Conservation (phyloP, 2,329 filamentous ascomycete species). For the Claviceps sp. region DNA sequence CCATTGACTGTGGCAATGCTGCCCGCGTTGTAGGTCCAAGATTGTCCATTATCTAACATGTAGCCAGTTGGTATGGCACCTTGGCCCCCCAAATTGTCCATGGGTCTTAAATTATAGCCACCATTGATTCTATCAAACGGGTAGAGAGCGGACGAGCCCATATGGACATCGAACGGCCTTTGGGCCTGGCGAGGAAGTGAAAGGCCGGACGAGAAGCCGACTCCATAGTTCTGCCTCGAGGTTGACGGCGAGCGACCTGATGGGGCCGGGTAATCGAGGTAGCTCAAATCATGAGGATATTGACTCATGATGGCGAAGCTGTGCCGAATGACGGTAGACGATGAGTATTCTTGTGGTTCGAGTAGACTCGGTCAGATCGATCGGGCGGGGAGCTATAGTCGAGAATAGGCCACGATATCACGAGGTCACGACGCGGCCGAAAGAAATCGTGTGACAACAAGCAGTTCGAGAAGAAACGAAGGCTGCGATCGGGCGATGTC, state of each 20-base stretch:
- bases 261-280: conserved; percentile 52
- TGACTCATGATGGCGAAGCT: conserved; percentile 24
- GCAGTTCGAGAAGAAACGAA: conserved; percentile 3
- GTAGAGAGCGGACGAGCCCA: conserved; percentile 53
- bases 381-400: not conserved
- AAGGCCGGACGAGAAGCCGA: conserved; percentile 37
- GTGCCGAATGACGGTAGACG: conserved; percentile 11
- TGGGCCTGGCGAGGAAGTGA: conserved; percentile 42
- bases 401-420: not conserved
- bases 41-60: conserved; percentile 56
- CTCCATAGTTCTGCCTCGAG: conserved; percentile 44
- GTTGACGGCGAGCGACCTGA: conserved; percentile 56
- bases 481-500: not conserved
- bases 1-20: conserved; percentile 51
- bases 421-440: not conserved
- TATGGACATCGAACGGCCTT: conserved; percentile 63
- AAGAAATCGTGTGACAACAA: not conserved
- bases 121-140: conserved; percentile 51
- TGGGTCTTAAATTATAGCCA: conserved; percentile 45
- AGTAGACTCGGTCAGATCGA: not conserved
- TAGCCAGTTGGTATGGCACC: conserved; percentile 31
- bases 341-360: conserved; percentile 13
- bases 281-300: conserved; percentile 48
- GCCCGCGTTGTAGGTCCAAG: conserved; percentile 62
- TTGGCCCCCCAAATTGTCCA: conserved; percentile 31